These are phyloP conservation scores for Pseudoneurospora amorphoporcata DNA, from an alignment of 495 filamentous ascomycete species.

Conservation along the genomic window DNA sequence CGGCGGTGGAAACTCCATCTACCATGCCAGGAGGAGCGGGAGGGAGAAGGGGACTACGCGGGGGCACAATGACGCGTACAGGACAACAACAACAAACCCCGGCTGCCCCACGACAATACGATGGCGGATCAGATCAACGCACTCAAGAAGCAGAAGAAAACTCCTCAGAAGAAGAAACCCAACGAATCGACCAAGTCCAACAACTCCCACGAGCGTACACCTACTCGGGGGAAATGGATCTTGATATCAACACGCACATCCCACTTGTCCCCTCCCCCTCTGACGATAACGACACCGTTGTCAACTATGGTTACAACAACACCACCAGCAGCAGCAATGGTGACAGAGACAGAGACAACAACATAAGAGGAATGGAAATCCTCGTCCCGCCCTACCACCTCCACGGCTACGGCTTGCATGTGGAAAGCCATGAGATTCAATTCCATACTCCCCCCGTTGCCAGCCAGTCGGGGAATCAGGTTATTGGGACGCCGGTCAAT, in stretches of 20 bases:
- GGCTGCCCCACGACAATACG: neutral
- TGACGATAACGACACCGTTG: neutral
- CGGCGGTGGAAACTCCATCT: neutral
- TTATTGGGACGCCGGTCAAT: neutral
- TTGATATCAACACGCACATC: neutral
- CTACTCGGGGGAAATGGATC: neutral
- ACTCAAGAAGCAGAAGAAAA: neutral
- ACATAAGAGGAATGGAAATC: neutral
- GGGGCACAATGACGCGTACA: neutral
- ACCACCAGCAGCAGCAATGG: neutral
- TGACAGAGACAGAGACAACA: neutral
- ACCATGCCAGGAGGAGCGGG: neutral
- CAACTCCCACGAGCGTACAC: neutral
- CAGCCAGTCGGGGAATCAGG: neutral
- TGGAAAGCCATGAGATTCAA: neutral
- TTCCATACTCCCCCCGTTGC: neutral
- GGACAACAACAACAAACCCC: neutral
- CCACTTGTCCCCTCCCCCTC: neutral
- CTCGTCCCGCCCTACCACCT: neutral
- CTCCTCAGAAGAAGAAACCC: neutral
- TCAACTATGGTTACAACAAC: neutral
- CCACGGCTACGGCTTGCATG: neutral
- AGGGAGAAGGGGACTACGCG: neutral
- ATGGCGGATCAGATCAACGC: neutral
- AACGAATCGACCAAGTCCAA: neutral